A percentile compares a stretch with the other conserved stretches of the same genome.
These are phyloP conservation scores for Rhodotorula sp. DNA, from an alignment of 1,284 basidiomycete genomes.

Conservation along the genomic window DNA sequence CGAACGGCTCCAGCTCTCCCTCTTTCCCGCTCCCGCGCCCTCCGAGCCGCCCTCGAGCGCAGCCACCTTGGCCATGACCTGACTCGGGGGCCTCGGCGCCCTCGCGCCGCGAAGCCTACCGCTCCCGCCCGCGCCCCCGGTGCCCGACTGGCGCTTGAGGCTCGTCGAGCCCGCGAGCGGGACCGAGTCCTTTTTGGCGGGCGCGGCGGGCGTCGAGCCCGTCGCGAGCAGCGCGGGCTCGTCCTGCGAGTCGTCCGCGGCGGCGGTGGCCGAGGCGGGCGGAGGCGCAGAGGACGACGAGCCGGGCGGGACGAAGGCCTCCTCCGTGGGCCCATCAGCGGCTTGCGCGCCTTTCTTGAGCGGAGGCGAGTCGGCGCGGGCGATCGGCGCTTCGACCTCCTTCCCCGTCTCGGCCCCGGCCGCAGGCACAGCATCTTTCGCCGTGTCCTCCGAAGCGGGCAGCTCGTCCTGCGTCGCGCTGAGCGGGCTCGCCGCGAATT, in stretches of 20 bases:
- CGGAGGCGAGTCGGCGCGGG: not conserved
- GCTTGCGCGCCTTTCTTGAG: not conserved
- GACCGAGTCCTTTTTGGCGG: not conserved
- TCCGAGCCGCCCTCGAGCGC: constrained; percentile 1
- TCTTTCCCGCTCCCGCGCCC: not conserved
- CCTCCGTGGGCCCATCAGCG: not conserved
- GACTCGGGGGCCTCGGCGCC: constrained; percentile 19
- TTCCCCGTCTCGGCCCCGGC: not conserved
- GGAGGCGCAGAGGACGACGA: not conserved
- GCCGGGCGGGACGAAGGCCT: not conserved
- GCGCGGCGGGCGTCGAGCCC: not conserved
- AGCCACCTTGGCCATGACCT: constrained; percentile 3
- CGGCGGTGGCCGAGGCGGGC: not conserved
- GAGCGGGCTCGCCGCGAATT: constrained; percentile 21
- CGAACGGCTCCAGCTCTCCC: constrained; percentile 1
- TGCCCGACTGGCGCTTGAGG: constrained; percentile 15
- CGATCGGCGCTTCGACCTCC: not conserved
- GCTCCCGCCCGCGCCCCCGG: not conserved
- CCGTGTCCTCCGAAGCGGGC: not conserved
- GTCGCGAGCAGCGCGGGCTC: too few species aligned
- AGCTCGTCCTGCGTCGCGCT: constrained; percentile 9
- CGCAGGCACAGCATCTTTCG: too few species aligned
- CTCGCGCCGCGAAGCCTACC: constrained; percentile 20
- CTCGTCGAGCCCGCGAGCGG: constrained; percentile 10
- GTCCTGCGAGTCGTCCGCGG: not conserved